These are phyloP conservation scores for Penicillium sclerotiorum DNA, from an alignment of 2,329 filamentous ascomycete genomes.

Conservation along the genomic window DNA sequence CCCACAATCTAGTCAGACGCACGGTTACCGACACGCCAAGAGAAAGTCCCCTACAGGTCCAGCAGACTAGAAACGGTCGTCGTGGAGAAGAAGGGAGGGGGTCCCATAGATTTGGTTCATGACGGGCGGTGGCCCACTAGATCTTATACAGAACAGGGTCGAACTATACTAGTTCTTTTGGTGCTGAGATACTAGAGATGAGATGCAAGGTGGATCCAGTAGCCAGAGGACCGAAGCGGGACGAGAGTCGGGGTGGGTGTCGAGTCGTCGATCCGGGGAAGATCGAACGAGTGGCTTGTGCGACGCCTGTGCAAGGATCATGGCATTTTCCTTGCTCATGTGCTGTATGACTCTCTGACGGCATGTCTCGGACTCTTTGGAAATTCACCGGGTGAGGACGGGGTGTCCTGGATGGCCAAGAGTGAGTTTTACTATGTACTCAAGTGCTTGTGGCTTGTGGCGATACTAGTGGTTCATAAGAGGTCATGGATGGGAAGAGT, in stretches of 20 bases:
- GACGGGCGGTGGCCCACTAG: too few relatives aligned
- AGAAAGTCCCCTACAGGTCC: background rate
- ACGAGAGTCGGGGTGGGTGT: too few relatives aligned
- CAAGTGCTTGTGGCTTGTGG: too few relatives aligned
- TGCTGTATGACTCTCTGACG: conserved; percentile 17
- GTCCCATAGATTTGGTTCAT: background rate
- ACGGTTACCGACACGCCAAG: background rate
- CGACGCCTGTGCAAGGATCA: conserved; percentile 23
- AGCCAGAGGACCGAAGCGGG: too few relatives aligned
- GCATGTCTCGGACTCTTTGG: conserved; percentile 22
- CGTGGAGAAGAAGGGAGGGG: conserved; percentile 6
- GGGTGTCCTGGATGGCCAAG: background rate
- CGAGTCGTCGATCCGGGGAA: conserved; percentile 11
- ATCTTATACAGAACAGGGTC: too few relatives aligned
- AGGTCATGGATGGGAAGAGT: too few relatives aligned
- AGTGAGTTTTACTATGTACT: too few relatives aligned
- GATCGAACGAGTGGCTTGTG: conserved; percentile 14
- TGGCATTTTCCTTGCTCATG: conserved; percentile 16
- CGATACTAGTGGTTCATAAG: too few relatives aligned
- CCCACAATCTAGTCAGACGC: too few relatives aligned
- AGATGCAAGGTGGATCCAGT: conserved; percentile 16
- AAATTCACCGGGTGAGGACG: conserved; percentile 12
- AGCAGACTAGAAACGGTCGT: background rate
- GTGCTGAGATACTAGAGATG: background rate
- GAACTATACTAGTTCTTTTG: too few relatives aligned